phyloP scores from a whole-genome alignment of 2,329 filamentous ascomycete genomes.

The Bisporella sp. region DNA sequence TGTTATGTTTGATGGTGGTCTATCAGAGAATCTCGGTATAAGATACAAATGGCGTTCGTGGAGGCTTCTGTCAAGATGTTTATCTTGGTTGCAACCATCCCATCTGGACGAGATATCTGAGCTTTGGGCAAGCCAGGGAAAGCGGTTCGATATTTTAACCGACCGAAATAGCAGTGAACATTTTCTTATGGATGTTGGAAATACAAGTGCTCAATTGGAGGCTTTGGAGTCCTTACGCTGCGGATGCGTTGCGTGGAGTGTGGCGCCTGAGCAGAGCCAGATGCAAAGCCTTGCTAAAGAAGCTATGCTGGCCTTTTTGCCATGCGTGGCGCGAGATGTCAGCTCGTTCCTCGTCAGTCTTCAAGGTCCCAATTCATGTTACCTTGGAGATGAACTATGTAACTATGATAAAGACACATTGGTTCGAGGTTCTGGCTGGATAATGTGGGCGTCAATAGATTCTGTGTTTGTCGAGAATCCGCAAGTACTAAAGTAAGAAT shows the following conservation, averaged over 20 bases:
- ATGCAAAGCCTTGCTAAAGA: conserved; percentile 8
- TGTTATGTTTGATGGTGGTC: conserved; percentile 23
- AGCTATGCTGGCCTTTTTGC: conserved; percentile 12
- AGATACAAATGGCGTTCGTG: conserved; percentile 24
- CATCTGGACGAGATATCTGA: conserved; percentile 13
- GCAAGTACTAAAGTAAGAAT: conserved; percentile 17
- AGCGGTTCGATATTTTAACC: conserved; percentile 14
- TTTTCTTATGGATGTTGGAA: neutral
- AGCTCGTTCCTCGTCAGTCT: conserved; percentile 7
- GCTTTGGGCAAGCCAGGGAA: conserved; percentile 14
- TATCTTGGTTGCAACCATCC: conserved; percentile 13
- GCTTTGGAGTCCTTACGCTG: conserved; percentile 18
- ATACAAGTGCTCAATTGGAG: conserved; percentile 10
- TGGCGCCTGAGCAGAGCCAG: conserved; percentile 8
- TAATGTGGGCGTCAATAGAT: conserved; percentile 14
- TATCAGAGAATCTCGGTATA: conserved; percentile 15
- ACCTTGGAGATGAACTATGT: conserved; percentile 4
- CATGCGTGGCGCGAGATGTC: conserved; percentile 9
- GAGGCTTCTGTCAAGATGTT: conserved; percentile 19
- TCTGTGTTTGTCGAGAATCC: conserved; percentile 24
- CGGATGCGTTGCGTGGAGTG: conserved; percentile 19
- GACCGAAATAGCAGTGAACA: neutral
- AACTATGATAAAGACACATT: conserved; percentile 6
- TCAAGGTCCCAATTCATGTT: neutral
- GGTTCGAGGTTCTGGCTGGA: conserved; percentile 14